Evolutionary conservation across 2,329 filamentous ascomycete species (phyloP).

Genomic region (Balansia obtecta): DNA sequence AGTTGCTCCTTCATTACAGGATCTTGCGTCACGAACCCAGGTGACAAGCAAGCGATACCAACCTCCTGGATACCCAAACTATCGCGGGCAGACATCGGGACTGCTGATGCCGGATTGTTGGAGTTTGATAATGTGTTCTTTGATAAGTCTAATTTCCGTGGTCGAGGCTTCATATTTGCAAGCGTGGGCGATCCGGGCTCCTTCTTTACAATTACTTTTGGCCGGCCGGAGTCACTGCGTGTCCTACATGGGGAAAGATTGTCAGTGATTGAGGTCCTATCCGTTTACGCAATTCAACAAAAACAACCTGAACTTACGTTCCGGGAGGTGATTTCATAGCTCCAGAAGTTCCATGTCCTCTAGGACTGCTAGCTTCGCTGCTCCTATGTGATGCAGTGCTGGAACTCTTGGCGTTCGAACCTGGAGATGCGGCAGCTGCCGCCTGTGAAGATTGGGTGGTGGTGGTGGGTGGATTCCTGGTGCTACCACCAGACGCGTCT

Average conservation of each 20-base stretch:
- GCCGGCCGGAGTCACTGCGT: constrained; percentile 34
- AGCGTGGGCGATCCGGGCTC: constrained; percentile 83
- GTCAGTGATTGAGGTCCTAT: background rate
- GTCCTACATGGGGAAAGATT: constrained; percentile 17
- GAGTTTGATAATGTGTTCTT: constrained; percentile 42
- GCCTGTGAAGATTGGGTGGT: constrained; percentile 33
- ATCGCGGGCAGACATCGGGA: constrained; percentile 70
- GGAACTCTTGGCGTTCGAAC: constrained; percentile 17
- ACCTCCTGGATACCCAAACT: constrained; percentile 80
- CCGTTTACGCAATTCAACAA: no score
- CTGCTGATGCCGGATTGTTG: constrained; percentile 46
- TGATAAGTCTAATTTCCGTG: constrained; percentile 58
- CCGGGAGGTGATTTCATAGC: constrained; percentile 44
- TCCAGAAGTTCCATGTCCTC: constrained; percentile 20
- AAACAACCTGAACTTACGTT: constrained; percentile 35
- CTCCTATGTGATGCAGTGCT: constrained; percentile 33
- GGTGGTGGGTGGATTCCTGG: background rate
- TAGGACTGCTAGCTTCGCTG: constrained; percentile 43
- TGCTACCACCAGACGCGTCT: constrained; percentile 4
- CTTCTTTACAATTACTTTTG: constrained; percentile 92
- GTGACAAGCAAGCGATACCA: constrained; percentile 85
- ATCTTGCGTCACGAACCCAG: constrained; percentile 91
- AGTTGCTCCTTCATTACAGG: constrained; percentile 94
- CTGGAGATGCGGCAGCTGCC: constrained; percentile 20
- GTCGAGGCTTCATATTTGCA: constrained; percentile 55